Conservation (phyloP, 345 rosid species). For the Gossypium rotundifolium region DNA sequence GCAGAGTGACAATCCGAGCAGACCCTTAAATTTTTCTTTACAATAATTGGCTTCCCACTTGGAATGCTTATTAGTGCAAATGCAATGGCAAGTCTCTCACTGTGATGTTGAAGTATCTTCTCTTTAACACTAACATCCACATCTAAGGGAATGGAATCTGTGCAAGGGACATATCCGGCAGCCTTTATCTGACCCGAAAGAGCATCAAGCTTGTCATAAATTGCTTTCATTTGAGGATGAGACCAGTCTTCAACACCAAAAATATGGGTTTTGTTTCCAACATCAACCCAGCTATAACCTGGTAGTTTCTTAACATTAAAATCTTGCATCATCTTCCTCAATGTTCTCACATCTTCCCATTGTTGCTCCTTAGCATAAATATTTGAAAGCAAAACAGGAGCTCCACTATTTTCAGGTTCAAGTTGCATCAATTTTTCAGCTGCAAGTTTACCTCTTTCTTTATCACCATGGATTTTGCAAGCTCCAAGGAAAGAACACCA, state of each 20-base stretch:
- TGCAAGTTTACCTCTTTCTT: conserved; percentile 28
- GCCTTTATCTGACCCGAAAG: conserved; percentile 23
- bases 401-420: conserved; percentile 34
- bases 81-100: conserved; percentile 35
- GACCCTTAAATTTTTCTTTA: conserved; percentile 33
- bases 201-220: conserved; percentile 26
- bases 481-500: conserved; percentile 37
- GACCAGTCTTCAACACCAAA: conserved; percentile 30
- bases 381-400: conserved; percentile 30
- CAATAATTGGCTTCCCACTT: conserved; percentile 29
- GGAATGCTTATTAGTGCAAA: conserved; percentile 31
- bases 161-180: conserved; percentile 27
- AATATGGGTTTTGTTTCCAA: conserved; percentile 27
- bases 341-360: conserved; percentile 28
- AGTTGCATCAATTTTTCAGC: conserved; percentile 30
- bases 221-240: conserved; percentile 26
- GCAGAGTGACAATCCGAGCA: conserved; percentile 34
- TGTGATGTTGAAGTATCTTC: conserved; percentile 31
- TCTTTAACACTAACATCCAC: conserved; percentile 29
- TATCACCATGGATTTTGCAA: conserved; percentile 30
- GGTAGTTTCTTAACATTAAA: conserved; percentile 26
- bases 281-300: conserved; percentile 33
- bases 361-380: conserved; percentile 27
- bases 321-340: conserved; percentile 29
- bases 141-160: conserved; percentile 25